Evolutionary conservation across 2,329 filamentous ascomycete genomes (phyloP).

Genomic region (Trichoderma hamatum): DNA sequence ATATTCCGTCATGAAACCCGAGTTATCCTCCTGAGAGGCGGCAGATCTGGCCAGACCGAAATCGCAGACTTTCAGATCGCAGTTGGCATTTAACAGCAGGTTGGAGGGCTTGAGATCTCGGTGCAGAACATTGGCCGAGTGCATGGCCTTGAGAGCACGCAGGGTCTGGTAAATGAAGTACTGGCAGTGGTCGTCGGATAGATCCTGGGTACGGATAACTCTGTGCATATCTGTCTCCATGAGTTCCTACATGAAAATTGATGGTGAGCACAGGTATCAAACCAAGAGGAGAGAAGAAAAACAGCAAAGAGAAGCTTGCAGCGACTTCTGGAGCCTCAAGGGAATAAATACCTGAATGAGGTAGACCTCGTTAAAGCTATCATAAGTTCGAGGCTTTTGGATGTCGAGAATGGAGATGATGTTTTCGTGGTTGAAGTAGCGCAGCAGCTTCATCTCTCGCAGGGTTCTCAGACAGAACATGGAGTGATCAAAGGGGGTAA

Average conservation of each 20-base stretch:
- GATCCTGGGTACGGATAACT: slow-evolving; percentile 96
- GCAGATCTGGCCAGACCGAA: slow-evolving; percentile 95
- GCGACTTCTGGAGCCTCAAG: background rate
- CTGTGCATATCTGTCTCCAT: slow-evolving; percentile 99
- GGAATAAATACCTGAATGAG: slow-evolving; percentile 78
- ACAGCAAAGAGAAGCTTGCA: background rate
- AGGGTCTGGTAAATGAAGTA: slow-evolving; percentile 99
- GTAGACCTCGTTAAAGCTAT: slow-evolving; percentile 96
- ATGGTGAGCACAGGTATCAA: background rate
- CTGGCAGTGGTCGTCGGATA: slow-evolving; percentile 98
- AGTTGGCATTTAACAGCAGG: slow-evolving; percentile 95
- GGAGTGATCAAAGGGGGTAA: slow-evolving; percentile 97
- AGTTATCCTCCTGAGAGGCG: slow-evolving; percentile 97
- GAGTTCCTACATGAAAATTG: slow-evolving; percentile 66
- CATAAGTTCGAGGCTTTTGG: slow-evolving; percentile 94
- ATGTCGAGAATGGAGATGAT: slow-evolving; percentile 99
- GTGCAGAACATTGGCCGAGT: slow-evolving; percentile 97
- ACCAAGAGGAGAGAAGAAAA: background rate
- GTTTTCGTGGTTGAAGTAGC: slow-evolving; percentile 99
- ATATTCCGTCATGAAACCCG: slow-evolving; percentile 99
- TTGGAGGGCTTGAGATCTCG: slow-evolving; percentile 98
- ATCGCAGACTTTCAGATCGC: slow-evolving; percentile 98
- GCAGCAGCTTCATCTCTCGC: slow-evolving; percentile 97
- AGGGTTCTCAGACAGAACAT: slow-evolving; percentile 98
- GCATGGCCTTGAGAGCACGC: slow-evolving; percentile 97